Base-by-base conservation (phyloP, 2,329 filamentous ascomycete species). In the Botrytis tulipae region DNA sequence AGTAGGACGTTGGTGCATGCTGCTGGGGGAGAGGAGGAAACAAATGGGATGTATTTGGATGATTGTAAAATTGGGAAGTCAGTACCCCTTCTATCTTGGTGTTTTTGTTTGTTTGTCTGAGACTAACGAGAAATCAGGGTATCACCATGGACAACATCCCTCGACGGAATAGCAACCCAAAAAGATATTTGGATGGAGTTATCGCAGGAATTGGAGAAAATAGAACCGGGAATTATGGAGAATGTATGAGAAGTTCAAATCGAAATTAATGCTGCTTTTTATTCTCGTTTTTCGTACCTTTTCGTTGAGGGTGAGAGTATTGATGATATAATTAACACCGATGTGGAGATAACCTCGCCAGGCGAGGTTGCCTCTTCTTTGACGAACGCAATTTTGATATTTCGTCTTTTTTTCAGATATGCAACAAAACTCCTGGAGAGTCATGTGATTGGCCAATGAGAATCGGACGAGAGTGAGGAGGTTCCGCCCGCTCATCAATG, bases 151-250 rank as follows among this genome's bases (percentile, higher is more conserved):
- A 35, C 29, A 48, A 66, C 29, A 22, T 65, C 44, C 18, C 62
- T 66, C 29, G 62, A 66, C 37, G 42, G 42, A 1, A 37, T 48
- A 48, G 62, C 62, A 1, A 66, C 42, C 5, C 44, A 48, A 18
- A 66, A 66, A n/a, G 62, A 66, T 44, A 63, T 44, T 16, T 65
- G 62, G 40, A 22, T 65, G n/a, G 42, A 46, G 14, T n/a, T 66
- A 12, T 48, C 29, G 7, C 32, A 37, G 22, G 63, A 51, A 10
- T 51, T 48, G 44, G 44, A 35, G 44, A 51, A 46, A 29, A 35
- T 46, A 32, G 57, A 60, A 65, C 42, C 18, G 2, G 25, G 40
- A 9, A 22, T 61, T n/a, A 40, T 61, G 57, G 32, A 20, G 10
- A 37, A 22, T 60, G 2, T 60, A 25, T 60, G 57, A 37, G 32